Evolutionary conservation across 2,329 filamentous ascomycete genomes (phyloP).

Genomic region (Colletotrichum costaricense): DNA sequence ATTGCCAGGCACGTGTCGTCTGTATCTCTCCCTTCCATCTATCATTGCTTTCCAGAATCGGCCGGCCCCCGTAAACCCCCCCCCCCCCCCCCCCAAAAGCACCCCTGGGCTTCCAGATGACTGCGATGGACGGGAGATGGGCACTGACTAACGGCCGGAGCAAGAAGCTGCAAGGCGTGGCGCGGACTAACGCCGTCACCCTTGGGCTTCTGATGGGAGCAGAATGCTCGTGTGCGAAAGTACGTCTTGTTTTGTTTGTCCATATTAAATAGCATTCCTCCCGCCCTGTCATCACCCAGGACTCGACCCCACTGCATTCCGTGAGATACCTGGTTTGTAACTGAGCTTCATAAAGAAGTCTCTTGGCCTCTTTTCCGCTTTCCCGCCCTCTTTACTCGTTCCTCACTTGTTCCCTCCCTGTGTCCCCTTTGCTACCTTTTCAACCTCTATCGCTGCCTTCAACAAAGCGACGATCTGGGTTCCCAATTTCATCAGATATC

Average conservation of each 20-base stretch:
- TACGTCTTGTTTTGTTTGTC: constrained; percentile 18
- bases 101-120: not conserved
- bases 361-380: not conserved
- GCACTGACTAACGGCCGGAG: constrained; percentile 4
- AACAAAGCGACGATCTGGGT: not conserved
- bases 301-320: constrained; percentile 5
- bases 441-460: not conserved
- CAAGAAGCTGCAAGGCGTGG: constrained; percentile 27
- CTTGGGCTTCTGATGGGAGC: constrained; percentile 18
- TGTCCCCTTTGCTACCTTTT: not conserved
- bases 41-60: constrained; percentile 19
- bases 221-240: not conserved
- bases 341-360: not conserved
- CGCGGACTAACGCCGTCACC: constrained; percentile 24
- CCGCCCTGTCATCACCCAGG: not conserved
- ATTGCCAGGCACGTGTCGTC: not conserved
- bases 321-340: constrained; percentile 3
- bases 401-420: not conserved
- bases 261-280: constrained; percentile 25
- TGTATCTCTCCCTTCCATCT: constrained; percentile 17
- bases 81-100: not conserved
- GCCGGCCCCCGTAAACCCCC: not conserved
- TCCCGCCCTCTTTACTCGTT: not conserved
- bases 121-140: constrained; percentile 18
- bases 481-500: not conserved